phyloP scores from a whole-genome alignment of 1,139 yeast species.

The Sugiyamaella japonica region DNA sequence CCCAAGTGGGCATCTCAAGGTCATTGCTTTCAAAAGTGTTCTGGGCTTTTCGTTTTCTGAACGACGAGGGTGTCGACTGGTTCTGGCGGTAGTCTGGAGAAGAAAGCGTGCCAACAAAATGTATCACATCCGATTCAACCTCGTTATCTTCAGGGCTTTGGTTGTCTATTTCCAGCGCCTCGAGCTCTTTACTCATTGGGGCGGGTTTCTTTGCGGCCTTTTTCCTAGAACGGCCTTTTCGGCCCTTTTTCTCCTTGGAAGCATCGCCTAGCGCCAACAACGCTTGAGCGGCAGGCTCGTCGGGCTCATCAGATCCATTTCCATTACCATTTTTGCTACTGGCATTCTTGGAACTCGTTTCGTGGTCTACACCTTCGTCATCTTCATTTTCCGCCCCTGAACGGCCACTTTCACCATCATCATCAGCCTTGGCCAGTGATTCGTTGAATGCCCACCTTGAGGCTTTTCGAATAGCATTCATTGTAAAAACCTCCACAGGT shows the following conservation, averaged over 20 bases:
- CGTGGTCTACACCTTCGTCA: neutral
- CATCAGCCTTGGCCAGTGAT: neutral
- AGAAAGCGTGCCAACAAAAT: conserved; percentile 22
- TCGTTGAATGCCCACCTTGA: conserved; percentile 10
- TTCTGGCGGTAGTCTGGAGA: conserved; percentile 1
- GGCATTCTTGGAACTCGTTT: neutral
- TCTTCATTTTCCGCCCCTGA: neutral
- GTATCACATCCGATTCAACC: conserved; percentile 23
- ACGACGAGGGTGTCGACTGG: neutral
- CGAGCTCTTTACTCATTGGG: neutral
- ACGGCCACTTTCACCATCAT: neutral
- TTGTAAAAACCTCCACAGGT: neutral
- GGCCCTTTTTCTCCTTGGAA: conserved; percentile 22
- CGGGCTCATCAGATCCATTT: conserved; percentile 26
- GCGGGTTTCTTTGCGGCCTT: conserved; percentile 15
- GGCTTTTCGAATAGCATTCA: conserved; percentile 12
- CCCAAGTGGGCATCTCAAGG: conserved; percentile 26
- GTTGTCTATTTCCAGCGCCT: conserved; percentile 26
- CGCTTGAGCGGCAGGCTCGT: conserved; percentile 37
- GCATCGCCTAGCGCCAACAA: conserved; percentile 34
- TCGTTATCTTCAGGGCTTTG: conserved; percentile 5
- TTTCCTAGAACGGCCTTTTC: conserved; percentile 12
- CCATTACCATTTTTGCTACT: neutral
- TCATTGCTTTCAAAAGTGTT: conserved; percentile 17
- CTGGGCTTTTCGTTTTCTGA: conserved; percentile 19